Conservation (phyloP, 305 asterid species). For the Fraxinus greggii region DNA sequence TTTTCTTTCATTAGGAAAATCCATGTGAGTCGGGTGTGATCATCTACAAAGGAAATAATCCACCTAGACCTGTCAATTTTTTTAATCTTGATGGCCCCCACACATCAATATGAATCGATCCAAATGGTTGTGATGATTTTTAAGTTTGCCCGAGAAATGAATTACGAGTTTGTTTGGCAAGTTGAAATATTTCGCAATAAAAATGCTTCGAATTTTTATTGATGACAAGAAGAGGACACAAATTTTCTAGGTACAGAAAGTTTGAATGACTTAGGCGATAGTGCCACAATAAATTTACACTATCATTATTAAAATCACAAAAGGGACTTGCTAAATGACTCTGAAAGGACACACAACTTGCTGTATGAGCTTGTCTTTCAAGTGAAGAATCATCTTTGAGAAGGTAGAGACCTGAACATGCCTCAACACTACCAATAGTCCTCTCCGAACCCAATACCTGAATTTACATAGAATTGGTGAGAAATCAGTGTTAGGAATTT, state of each 20-base stretch:
- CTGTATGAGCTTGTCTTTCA: neutral
- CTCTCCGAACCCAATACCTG: neutral
- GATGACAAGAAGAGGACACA: neutral
- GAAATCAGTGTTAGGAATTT: neutral
- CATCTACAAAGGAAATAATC: neutral
- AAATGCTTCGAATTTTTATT: conserved; percentile 5
- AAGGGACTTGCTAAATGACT: neutral
- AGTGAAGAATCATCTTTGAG: neutral
- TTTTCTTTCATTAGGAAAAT: neutral
- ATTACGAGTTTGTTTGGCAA: neutral
- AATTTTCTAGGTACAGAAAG: neutral
- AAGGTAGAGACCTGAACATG: neutral
- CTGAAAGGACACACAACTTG: neutral
- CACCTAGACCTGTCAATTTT: neutral
- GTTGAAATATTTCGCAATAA: conserved; percentile 1
- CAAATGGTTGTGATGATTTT: neutral
- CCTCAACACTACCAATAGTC: neutral
- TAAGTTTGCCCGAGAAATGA: neutral
- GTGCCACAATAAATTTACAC: conserved; percentile 4
- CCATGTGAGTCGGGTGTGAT: neutral
- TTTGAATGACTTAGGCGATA: neutral
- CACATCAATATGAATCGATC: neutral
- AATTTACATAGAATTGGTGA: neutral
- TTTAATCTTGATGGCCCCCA: neutral
- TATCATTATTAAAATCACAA: neutral